Percentiles rank a stretch among this genome's conserved stretches.
phyloP scores from a whole-genome alignment of 176 grass and related monocot species.

The Typha latifolia region DNA sequence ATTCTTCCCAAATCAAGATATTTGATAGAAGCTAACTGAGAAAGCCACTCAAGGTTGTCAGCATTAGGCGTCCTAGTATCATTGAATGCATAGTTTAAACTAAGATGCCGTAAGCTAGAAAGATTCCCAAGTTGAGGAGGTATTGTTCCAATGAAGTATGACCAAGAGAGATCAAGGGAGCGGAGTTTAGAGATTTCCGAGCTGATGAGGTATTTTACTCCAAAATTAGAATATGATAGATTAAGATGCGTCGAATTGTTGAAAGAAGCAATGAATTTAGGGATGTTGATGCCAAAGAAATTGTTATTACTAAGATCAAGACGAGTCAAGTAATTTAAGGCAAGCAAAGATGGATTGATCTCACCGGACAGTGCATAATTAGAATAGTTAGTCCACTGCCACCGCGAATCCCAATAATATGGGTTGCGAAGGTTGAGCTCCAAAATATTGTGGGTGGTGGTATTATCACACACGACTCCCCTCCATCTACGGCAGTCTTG shows the following conservation, averaged over 20 bases:
- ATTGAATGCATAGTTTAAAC: neutral
- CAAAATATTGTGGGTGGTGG: neutral
- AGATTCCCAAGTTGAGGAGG: neutral
- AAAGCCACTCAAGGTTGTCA: slow-evolving; percentile 21
- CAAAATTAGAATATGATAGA: neutral
- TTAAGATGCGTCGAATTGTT: neutral
- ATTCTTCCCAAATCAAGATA: neutral
- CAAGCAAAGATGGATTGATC: slow-evolving; percentile 18
- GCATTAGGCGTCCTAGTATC: too few species aligned
- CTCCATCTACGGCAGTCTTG: too few species aligned
- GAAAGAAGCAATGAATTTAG: neutral
- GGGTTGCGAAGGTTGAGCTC: neutral
- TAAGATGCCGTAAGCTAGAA: neutral
- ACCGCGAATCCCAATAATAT: neutral
- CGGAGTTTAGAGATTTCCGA: neutral
- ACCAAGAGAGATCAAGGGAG: neutral
- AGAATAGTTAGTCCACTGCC: neutral
- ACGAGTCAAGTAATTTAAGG: neutral
- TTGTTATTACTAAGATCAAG: slow-evolving; percentile 1
- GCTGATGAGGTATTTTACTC: neutral
- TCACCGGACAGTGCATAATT: neutral
- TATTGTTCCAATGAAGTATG: neutral
- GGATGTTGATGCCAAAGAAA: neutral
- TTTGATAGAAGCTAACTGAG: slow-evolving; percentile 1
- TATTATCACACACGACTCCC: too few species aligned